Conservation (phyloP, 1,284 basidiomycete species). For the Kwoniella shivajii region DNA sequence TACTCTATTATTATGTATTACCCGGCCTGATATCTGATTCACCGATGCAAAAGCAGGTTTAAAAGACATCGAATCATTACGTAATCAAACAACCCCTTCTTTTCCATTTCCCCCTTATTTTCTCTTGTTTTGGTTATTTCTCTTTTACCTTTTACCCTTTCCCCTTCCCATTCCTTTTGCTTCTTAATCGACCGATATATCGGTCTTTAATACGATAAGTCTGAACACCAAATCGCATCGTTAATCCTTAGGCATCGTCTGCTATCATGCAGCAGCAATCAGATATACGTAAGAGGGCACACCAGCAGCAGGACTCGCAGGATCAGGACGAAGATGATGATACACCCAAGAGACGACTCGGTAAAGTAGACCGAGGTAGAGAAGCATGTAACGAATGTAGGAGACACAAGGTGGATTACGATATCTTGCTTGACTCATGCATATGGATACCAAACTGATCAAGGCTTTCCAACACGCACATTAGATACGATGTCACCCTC, state of each 20-base stretch:
- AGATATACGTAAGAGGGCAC: background rate
- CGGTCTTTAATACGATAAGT: conserved; percentile 2
- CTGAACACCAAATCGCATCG: too few relatives aligned
- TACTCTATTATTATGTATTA: too few relatives aligned
- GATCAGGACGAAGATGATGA: conserved; percentile 1
- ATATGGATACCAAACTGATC: background rate
- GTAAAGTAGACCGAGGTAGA: conserved; percentile 34
- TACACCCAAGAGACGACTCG: conserved; percentile 26
- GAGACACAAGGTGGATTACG: conserved; percentile 31
- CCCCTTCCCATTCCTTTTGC: background rate
- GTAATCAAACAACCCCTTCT: too few relatives aligned
- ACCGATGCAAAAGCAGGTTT: too few relatives aligned
- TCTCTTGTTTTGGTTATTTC: background rate
- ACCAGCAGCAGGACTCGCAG: background rate
- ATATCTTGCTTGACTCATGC: background rate
- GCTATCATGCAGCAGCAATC: background rate
- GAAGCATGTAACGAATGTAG: conserved; percentile 42
- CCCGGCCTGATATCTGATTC: too few relatives aligned
- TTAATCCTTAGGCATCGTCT: too few relatives aligned
- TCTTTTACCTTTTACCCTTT: background rate
- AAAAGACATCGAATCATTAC: too few relatives aligned
- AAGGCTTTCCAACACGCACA: background rate
- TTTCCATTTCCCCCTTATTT: background rate
- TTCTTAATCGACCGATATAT: background rate
- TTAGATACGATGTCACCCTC: conserved; percentile 43